Percentiles rank a stretch among this genome's conserved stretches.
These are phyloP conservation scores for Chaetomium globosum DNA, from an alignment of 2,329 filamentous ascomycete species.

Conservation along the genomic window DNA sequence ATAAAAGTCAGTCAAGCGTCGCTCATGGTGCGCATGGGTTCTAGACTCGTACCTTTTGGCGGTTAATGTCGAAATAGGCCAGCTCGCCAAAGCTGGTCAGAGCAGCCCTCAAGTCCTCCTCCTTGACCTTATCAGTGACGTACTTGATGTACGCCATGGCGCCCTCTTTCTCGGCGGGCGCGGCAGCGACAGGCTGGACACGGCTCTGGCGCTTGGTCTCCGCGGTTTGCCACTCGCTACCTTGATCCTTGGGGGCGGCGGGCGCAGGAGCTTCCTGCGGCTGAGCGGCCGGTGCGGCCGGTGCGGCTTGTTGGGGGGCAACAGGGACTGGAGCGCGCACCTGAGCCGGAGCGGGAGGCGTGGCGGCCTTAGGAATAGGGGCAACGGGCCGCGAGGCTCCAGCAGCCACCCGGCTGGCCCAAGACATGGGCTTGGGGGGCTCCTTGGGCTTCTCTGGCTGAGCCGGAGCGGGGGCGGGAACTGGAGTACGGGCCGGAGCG, in stretches of 20 bases:
- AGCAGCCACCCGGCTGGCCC: constrained; percentile 72
- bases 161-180: constrained; percentile 69
- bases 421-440: constrained; percentile 66
- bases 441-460: constrained; percentile 53
- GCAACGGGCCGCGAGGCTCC: constrained; percentile 54
- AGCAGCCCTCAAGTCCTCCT: constrained; percentile 68
- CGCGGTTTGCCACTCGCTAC: constrained; percentile 83
- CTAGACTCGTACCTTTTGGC: constrained; percentile 69
- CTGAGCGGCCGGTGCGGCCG: constrained; percentile 44
- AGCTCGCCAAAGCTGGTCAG: constrained; percentile 74
- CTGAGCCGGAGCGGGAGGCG: constrained; percentile 54
- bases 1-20: constrained; percentile 1
- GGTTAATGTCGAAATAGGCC: constrained; percentile 75
- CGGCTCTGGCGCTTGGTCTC: constrained; percentile 85
- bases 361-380: constrained; percentile 60
- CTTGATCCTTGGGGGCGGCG: constrained; percentile 53
- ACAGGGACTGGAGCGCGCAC: constrained; percentile 59
- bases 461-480: constrained; percentile 48
- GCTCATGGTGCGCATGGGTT: no score
- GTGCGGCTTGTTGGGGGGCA: constrained; percentile 45
- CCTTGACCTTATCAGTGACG: constrained; percentile 84
- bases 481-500: constrained; percentile 47
- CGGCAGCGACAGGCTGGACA: constrained; percentile 64
- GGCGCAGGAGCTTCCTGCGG: constrained; percentile 41
- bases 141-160: constrained; percentile 93